These are phyloP conservation scores for Wickerhamomyces kurtzmanii DNA, from an alignment of 805 yeast species.

Conservation along the genomic window DNA sequence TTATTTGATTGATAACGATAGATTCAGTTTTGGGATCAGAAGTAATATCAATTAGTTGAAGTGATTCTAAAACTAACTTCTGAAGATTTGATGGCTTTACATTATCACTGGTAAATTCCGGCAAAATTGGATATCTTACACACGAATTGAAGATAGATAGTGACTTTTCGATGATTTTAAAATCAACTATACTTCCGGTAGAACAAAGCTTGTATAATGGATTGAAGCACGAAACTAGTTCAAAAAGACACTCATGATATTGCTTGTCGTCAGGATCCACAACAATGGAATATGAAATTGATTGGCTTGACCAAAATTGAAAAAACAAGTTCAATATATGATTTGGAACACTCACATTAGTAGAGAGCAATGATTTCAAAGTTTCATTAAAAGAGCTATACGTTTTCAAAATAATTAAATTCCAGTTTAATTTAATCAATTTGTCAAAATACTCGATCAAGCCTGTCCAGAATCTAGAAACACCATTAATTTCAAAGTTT, in stretches of 20 bases:
- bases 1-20: slow-evolving; percentile 41
- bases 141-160: slow-evolving; percentile 53
- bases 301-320: slow-evolving; percentile 38
- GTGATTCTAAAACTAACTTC: slow-evolving; percentile 37
- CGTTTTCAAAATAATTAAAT: slow-evolving; percentile 44
- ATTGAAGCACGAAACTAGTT: slow-evolving; percentile 44
- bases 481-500: slow-evolving; percentile 18
- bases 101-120: slow-evolving; percentile 45
- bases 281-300: slow-evolving; percentile 32
- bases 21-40: slow-evolving; percentile 29
- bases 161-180: slow-evolving; percentile 34
- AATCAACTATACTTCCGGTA: slow-evolving; percentile 19
- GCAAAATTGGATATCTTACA: slow-evolving; percentile 65
- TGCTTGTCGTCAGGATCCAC: slow-evolving; percentile 19
- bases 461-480: slow-evolving; percentile 41
- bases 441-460: slow-evolving; percentile 39
- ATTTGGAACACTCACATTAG: slow-evolving; percentile 17
- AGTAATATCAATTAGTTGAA: slow-evolving; percentile 22
- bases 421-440: slow-evolving; percentile 31
- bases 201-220: slow-evolving; percentile 29
- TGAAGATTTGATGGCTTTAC: slow-evolving; percentile 58
- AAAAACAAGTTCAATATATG: slow-evolving; percentile 30
- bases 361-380: slow-evolving; percentile 29
- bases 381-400: slow-evolving; percentile 44
- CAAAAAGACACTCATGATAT: slow-evolving; percentile 54